Evolutionary conservation across 2,329 filamentous ascomycete species (phyloP).

Genomic region (Xylaria sp.): DNA sequence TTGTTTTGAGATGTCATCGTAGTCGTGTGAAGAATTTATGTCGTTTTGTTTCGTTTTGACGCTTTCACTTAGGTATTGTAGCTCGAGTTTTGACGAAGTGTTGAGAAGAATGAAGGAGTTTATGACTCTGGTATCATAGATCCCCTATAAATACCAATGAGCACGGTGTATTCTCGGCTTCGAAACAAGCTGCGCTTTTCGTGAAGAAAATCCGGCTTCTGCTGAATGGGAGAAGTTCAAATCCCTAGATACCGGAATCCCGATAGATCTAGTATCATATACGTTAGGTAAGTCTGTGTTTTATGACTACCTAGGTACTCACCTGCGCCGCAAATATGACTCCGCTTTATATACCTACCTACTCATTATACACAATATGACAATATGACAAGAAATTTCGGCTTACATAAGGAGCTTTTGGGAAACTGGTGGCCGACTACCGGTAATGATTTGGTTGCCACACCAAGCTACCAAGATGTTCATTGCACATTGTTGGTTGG

Average conservation of each 20-base stretch:
- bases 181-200: constrained; percentile 1
- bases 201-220: constrained; percentile 22
- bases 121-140: constrained; percentile 17
- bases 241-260: constrained; percentile 23
- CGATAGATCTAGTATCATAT: constrained; percentile 4
- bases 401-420: constrained; percentile 47
- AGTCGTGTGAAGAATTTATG: background rate
- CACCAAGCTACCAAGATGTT: background rate
- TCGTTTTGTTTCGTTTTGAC: constrained; percentile 3
- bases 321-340: background rate
- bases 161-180: constrained; percentile 35
- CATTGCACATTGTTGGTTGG: background rate
- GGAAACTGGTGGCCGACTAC: constrained; percentile 27
- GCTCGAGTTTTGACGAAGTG: background rate
- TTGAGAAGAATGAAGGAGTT: background rate
- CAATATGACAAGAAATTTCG: constrained; percentile 29
- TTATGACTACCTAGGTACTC: constrained; percentile 7
- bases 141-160: constrained; percentile 15
- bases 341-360: background rate
- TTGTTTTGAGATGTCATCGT: constrained; percentile 42
- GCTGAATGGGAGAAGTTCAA: constrained; percentile 15
- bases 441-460: background rate
- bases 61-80: background rate
- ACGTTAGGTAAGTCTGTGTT: background rate
- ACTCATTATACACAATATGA: too few relatives aligned